Base-by-base conservation (phyloP, 306 rosid species). In the Quillaja saponaria region DNA sequence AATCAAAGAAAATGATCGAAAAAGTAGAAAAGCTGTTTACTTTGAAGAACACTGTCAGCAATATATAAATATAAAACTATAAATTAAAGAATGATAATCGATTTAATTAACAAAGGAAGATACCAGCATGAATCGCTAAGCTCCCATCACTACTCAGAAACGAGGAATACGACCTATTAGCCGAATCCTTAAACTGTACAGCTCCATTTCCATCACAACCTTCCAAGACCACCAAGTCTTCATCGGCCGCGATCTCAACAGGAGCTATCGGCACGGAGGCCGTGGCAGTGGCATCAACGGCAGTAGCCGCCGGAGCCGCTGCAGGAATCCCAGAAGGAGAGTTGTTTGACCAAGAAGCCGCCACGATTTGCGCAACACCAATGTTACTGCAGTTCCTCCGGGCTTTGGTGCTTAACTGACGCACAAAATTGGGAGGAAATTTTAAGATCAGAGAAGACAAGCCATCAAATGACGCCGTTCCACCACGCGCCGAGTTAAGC, bases 341-440 rank as follows among this genome's bases (percentile, higher is more conserved):
- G 46, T 37, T 63, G 84, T 92, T 81, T 10, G 98, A 87, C 98
- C 98, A 88, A 73, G 98, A 92, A 47, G 98, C 96, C 12, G 96
- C 95, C n/a, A 92, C 98, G 71, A 92, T 82, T 76, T 92, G 98
- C 1, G 98, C 98, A 42, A 92, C 96, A 11, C 96, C 96, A 78
- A 92, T 92, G 81, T 92, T 92, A 85, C 98, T 84, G 74, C 98
- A 92, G 72, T 92, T 92, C 57, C 96, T 76, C 31, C 96, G 90
- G 2, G 98, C 95, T 80, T 92, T 88, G 49, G 76, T 88, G 85
- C 98, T 88, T 17, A 92, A 83, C 79, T 88, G 96, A 63, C 94
- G 87, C 65, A 82, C 90, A 45, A 92, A 92, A 76, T 92, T 92
- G 0, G 96, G 98, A 15, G 98, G 96, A 48, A 92, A 92, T 47